Evolutionary conservation across 1,284 basidiomycete species (phyloP).

Genomic region (Leccinum subrobustum): DNA sequence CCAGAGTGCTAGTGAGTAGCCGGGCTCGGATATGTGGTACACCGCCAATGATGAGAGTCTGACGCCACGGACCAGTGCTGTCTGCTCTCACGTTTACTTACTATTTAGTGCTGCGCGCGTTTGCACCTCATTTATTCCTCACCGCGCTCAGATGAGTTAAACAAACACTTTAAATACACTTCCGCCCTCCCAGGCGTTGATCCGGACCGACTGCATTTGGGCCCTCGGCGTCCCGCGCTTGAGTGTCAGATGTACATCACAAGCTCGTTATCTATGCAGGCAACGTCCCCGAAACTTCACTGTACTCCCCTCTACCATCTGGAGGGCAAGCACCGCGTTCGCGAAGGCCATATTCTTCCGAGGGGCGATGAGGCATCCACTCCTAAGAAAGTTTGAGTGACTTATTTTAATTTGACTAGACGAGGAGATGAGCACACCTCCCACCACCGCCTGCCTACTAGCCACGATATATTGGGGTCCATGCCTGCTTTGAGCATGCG

Average conservation of each 20-base stretch:
- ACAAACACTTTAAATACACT: background rate
- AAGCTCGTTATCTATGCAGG: conserved; percentile 24
- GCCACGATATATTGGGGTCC: conserved; percentile 60
- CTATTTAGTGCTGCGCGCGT: conserved; percentile 11
- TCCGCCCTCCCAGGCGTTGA: background rate
- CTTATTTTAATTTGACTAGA: conserved; percentile 20
- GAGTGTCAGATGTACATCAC: background rate
- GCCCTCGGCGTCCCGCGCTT: background rate
- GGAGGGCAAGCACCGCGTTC: conserved; percentile 37
- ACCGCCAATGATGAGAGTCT: background rate
- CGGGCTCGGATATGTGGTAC: conserved; percentile 1
- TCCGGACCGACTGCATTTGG: background rate
- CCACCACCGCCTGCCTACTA: conserved; percentile 68
- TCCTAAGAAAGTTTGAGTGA: conserved; percentile 41
- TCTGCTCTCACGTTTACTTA: conserved; percentile 15
- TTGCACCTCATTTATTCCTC: conserved; percentile 25
- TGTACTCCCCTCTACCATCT: conserved; percentile 42
- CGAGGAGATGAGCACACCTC: conserved; percentile 51
- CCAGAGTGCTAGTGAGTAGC: background rate
- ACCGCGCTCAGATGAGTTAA: conserved; percentile 13
- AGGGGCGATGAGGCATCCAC: conserved; percentile 56
- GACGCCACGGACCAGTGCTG: conserved; percentile 1
- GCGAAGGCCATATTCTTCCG: conserved; percentile 48
- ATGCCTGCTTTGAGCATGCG: conserved; percentile 77
- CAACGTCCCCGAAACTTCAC: conserved; percentile 34